phyloP scores from a whole-genome alignment of 805 yeast genomes.

The Ogataea paradorogensis region DNA sequence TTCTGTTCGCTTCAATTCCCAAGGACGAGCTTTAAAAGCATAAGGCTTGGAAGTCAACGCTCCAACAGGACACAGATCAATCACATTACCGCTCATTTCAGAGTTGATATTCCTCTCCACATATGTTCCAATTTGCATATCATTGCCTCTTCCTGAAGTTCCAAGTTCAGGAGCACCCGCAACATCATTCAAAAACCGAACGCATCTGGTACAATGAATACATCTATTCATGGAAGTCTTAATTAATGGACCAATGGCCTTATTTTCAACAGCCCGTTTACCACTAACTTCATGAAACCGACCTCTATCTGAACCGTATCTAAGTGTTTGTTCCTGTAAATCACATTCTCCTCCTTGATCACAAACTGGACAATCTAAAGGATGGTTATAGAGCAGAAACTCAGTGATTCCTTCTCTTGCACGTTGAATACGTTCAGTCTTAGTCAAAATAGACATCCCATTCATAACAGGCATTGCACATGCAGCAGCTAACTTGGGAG shows the following conservation, averaged over 20 bases:
- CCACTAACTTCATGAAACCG: constrained; percentile 79
- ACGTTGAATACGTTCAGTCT: constrained; percentile 71
- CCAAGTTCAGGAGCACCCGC: constrained; percentile 94
- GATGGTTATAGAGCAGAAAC: constrained; percentile 84
- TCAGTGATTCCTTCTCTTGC: constrained; percentile 91
- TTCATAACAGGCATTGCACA: constrained; percentile 90
- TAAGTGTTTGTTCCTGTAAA: constrained; percentile 79
- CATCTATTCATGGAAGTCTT: constrained; percentile 92
- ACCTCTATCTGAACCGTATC: constrained; percentile 85
- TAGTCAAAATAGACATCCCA: constrained; percentile 84
- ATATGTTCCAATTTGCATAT: constrained; percentile 87
- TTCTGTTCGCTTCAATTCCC: constrained; percentile 90
- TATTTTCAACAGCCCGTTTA: constrained; percentile 87
- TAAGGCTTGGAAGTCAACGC: constrained; percentile 88
- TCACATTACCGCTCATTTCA: constrained; percentile 82
- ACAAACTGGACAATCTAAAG: constrained; percentile 88
- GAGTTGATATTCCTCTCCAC: constrained; percentile 80
- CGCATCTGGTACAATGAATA: constrained; percentile 90
- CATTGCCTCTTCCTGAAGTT: constrained; percentile 86
- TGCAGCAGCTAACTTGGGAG: constrained; percentile 86
- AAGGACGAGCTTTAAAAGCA: constrained; percentile 89
- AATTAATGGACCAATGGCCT: constrained; percentile 84
- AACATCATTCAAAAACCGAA: constrained; percentile 82
- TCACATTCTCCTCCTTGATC: constrained; percentile 97
- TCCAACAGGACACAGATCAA: constrained; percentile 90